These are phyloP conservation scores for Phytophthora chlamydospora DNA, from an alignment of 352 stramenopile species.

Conservation along the genomic window DNA sequence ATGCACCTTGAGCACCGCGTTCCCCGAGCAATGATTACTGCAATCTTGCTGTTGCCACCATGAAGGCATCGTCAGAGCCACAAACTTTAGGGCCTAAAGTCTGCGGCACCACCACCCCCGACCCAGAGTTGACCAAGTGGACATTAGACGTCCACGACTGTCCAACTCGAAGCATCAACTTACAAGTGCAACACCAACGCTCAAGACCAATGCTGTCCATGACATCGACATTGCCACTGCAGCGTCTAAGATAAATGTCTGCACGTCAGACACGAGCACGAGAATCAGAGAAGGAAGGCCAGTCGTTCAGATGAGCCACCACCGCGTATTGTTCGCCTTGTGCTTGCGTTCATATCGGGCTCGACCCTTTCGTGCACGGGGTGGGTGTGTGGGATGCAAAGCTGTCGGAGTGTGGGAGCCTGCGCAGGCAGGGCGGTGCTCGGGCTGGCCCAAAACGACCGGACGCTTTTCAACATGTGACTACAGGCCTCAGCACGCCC, in stretches of 20 bases:
- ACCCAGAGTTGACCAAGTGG: too few relatives aligned
- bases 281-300: too few relatives aligned
- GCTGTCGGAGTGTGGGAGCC: slow-evolving; percentile 17
- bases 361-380: not conserved
- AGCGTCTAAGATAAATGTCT: slow-evolving; percentile 3
- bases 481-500: not conserved
- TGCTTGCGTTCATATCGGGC: too few relatives aligned
- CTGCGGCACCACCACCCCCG: too few relatives aligned
- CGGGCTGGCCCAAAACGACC: not conserved
- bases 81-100: too few relatives aligned
- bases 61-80: too few relatives aligned
- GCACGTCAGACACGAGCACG: too few relatives aligned
- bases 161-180: not conserved
- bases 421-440: not conserved
- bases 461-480: not conserved
- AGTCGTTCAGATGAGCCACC: slow-evolving; percentile 2
- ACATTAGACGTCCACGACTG: too few relatives aligned
- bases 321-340: too few relatives aligned
- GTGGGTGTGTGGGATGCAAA: slow-evolving; percentile 2
- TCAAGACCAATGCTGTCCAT: not conserved
- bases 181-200: not conserved
- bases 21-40: too few relatives aligned
- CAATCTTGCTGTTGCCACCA: too few relatives aligned
- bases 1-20: too few relatives aligned
- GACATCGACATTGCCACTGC: not conserved